Conservation (phyloP, 225 moss, liverwort and hornwort genomes). For the Neckera pumila region DNA sequence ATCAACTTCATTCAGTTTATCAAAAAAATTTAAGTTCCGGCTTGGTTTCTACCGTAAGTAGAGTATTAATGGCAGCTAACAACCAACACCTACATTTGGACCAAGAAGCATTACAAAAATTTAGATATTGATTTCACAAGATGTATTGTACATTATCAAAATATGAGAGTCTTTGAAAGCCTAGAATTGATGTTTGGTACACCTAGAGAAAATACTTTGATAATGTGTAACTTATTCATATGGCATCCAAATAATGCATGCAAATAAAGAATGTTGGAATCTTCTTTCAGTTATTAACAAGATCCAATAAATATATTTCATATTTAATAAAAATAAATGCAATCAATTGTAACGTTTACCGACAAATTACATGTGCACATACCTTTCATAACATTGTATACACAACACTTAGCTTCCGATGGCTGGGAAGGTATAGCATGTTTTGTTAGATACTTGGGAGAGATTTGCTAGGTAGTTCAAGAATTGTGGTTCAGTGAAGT, state of each 20-base stretch:
- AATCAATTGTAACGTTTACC: neutral
- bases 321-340: neutral
- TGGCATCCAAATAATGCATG: neutral
- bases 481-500: neutral
- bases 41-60: rapidly evolving
- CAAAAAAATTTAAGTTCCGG: neutral
- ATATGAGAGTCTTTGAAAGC: neutral
- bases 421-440: rapidly evolving
- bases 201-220: neutral
- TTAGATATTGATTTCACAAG: neutral
- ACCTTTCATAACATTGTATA: neutral
- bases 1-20: neutral
- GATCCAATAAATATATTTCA: neutral
- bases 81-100: neutral
- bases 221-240: neutral
- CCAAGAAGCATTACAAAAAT: rapidly evolving
- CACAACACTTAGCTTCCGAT: rapidly evolving
- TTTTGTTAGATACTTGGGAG: neutral
- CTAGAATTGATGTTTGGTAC: neutral
- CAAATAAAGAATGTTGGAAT: neutral
- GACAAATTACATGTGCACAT: neutral
- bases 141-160: neutral
- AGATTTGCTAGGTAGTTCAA: neutral
- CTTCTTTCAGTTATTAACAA: rapidly evolving
- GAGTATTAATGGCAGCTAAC: neutral